phyloP scores from a whole-genome alignment of 2,329 filamentous ascomycete genomes.

The Chaetomium sp. region DNA sequence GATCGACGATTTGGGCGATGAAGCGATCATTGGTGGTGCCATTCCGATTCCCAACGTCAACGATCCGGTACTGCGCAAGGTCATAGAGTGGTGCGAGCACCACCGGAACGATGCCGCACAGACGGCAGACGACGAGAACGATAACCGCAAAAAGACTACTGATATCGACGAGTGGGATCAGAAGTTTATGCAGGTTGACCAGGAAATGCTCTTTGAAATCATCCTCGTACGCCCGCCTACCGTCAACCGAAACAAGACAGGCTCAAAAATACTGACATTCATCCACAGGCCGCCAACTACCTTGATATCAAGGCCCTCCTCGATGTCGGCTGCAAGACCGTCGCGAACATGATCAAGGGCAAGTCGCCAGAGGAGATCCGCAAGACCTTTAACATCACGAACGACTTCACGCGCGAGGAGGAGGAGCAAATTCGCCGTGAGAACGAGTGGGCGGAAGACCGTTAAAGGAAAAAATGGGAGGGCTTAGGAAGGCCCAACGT shows the following conservation, averaged over 20 bases:
- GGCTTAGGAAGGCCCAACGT: too few relatives aligned
- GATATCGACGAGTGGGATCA: slow-evolving; percentile 99
- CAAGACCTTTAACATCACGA: slow-evolving; percentile 99
- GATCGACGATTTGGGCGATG: slow-evolving; percentile 82
- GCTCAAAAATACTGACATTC: slow-evolving; percentile 7
- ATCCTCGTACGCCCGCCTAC: slow-evolving; percentile 65
- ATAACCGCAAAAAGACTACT: slow-evolving; percentile 95
- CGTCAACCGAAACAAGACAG: background rate
- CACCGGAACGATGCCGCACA: slow-evolving; percentile 85
- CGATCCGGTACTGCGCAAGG: slow-evolving; percentile 88
- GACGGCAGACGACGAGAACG: slow-evolving; percentile 79
- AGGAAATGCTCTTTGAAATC: slow-evolving; percentile 99
- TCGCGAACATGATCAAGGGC: slow-evolving; percentile 99
- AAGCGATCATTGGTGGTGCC: slow-evolving; percentile 50
- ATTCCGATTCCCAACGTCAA: slow-evolving; percentile 93
- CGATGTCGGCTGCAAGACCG: slow-evolving; percentile 98
- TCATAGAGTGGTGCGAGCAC: slow-evolving; percentile 96
- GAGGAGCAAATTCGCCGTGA: slow-evolving; percentile 94
- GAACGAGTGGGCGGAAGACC: slow-evolving; percentile 88
- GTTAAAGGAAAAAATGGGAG: slow-evolving; percentile 37
- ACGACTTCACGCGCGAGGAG: slow-evolving; percentile 98
- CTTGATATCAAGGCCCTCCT: slow-evolving; percentile 97
- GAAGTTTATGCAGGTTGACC: slow-evolving; percentile 99
- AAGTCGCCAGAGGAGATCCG: slow-evolving; percentile 99
- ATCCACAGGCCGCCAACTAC: slow-evolving; percentile 81